Conservation (phyloP, 2,329 filamentous ascomycete species). For the Sphaerostilbella broomeana region DNA sequence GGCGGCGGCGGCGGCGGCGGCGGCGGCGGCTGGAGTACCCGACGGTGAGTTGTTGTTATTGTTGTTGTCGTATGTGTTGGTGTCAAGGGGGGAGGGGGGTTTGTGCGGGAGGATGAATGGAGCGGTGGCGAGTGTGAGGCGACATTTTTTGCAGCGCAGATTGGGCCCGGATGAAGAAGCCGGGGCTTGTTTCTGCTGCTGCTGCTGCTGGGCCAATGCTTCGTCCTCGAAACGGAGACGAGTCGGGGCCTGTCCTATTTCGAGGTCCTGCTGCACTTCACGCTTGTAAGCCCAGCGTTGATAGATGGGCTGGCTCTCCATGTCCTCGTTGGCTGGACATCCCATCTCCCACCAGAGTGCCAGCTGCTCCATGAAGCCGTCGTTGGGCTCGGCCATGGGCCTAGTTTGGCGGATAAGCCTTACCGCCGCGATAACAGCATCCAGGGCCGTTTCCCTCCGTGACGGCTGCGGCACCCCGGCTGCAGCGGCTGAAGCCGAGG, state of each 20-base stretch:
- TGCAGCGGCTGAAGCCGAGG: slow-evolving; percentile 12
- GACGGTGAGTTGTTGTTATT: slow-evolving; percentile 12
- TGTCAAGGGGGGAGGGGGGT: background rate
- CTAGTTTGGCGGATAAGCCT: slow-evolving; percentile 62
- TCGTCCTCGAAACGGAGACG: slow-evolving; percentile 79
- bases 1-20: slow-evolving; percentile 14
- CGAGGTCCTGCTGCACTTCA: slow-evolving; percentile 52
- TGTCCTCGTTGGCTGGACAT: slow-evolving; percentile 55
- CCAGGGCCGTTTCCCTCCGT: slow-evolving; percentile 30
- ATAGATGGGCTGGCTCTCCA: slow-evolving; percentile 66
- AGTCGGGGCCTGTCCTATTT: slow-evolving; percentile 72
- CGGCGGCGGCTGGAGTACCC: slow-evolving; percentile 5
- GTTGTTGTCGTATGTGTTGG: slow-evolving; percentile 1
- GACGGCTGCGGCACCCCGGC: slow-evolving; percentile 1
- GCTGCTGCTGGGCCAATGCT: slow-evolving; percentile 12
- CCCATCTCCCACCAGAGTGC: slow-evolving; percentile 83
- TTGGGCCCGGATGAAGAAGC: slow-evolving; percentile 17
- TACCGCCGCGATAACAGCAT: slow-evolving; percentile 57
- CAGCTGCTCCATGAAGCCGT: slow-evolving; percentile 85
- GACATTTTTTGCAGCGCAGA: slow-evolving; percentile 86
- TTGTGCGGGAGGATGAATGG: slow-evolving; percentile 62
- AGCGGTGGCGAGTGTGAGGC: slow-evolving; percentile 52
- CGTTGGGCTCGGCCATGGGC: slow-evolving; percentile 79
- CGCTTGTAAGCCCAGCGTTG: slow-evolving; percentile 60
- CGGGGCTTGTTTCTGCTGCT: background rate